Evolutionary conservation across 768 basidiomycete genomes (phyloP), one percentile per base, ranked within the genome.

Genomic region (Naematelia aurantialba): DNA sequence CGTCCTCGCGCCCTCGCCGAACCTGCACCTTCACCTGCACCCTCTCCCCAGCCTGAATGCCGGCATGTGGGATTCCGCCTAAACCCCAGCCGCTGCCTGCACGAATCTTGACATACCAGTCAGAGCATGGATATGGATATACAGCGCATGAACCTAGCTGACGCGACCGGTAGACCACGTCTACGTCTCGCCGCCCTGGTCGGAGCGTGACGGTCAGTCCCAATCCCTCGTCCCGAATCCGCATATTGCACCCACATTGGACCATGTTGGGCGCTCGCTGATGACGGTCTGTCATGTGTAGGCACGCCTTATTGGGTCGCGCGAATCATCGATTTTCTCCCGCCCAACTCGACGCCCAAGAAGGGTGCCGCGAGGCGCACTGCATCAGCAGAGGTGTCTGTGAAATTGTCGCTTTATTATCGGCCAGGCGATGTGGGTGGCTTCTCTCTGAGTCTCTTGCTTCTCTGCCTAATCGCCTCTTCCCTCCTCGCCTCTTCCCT

Each of bases 261-360:
- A 44, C 42, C 12, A 12, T 21, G 49, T 4, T 24, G 42, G 29
- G 49, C 48, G 29, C 21, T 19, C 39, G 29, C 45, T 21, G 24
- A 12, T 19, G 12, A n/a, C 19, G 31, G 39, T 51, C 55, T 59
- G 53, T 49, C 26, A 11, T 26, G n/a, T n/a, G 48, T 48, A 73
- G 77, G 74, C 17, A 91, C 91, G 61, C 93, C 96, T 58, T 98
- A 96, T 78, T 89, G 89, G 45, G 85, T 99, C 59, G 93, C 89
- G 50, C 86, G 94, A 68, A 90, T 99, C 79, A 94, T 99, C 87
- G 90, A 93, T 79, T 92, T 97, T 71, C 81, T 97, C 17, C 87
- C 88, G 30, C 86, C 89, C 10, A 85, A 87, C 76, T 86, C 87
- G 54, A 80, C 84, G 39, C 72, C 66, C 17, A 73, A 69, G 31